Evolutionary conservation across 176 grass and related monocot species (phyloP).

Genomic region (Musa itinerans): DNA sequence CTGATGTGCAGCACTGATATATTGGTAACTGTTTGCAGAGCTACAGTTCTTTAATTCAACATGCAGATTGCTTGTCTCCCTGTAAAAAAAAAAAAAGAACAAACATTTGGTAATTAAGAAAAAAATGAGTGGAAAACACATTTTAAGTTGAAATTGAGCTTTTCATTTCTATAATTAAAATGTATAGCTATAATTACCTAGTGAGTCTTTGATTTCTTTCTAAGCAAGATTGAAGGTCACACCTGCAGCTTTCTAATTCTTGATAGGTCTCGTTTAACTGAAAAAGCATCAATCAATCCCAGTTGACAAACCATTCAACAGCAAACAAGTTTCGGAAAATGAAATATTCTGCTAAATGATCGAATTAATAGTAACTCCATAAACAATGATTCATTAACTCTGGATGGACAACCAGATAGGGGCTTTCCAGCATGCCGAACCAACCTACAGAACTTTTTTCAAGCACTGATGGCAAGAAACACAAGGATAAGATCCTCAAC

Average conservation of each 20-base stretch:
- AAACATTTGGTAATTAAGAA: background rate
- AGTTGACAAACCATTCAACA: background rate
- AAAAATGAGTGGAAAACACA: too few species aligned
- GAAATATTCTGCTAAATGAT: background rate
- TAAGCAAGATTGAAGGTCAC: constrained; percentile 54
- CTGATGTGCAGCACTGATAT: constrained; percentile 8
- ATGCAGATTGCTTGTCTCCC: constrained; percentile 49
- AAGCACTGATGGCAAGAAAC: background rate
- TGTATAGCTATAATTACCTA: constrained; percentile 34
- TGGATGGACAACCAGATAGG: constrained; percentile 10
- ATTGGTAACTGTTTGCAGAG: constrained; percentile 3
- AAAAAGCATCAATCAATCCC: background rate
- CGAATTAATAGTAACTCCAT: constrained; percentile 27
- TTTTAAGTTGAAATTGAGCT: too few species aligned
- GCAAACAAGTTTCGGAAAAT: background rate
- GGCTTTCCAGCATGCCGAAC: constrained; percentile 30
- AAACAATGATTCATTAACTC: constrained; percentile 37
- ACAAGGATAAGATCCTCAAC: constrained; percentile 25
- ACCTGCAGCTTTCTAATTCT: constrained; percentile 57
- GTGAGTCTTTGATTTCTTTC: constrained; percentile 59
- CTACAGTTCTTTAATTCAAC: constrained; percentile 34
- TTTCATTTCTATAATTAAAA: background rate
- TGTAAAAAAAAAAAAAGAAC: constrained; percentile 26
- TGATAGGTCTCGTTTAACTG: constrained; percentile 46
- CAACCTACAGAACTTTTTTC: background rate